Percentiles rank a stretch among this genome's conserved stretches.
phyloP scores from a whole-genome alignment of 2,329 filamentous ascomycete species.

The Fusarium zealandicum region DNA sequence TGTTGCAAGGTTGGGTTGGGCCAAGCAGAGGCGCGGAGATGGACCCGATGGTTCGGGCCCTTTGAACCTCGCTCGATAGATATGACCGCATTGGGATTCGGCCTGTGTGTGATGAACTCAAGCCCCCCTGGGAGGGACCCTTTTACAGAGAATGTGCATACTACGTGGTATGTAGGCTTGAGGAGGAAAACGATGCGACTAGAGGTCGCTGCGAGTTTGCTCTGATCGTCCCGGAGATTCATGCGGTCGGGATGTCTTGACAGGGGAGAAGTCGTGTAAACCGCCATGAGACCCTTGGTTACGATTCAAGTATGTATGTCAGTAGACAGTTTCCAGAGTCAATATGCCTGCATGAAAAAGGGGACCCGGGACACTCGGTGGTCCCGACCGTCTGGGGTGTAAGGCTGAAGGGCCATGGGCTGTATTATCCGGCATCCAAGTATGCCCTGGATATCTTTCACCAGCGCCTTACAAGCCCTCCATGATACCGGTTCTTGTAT shows the following conservation, averaged over 20 bases:
- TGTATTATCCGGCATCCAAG: too few species aligned
- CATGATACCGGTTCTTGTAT: too few species aligned
- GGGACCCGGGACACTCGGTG: constrained; percentile 18
- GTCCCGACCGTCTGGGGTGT: constrained; percentile 17
- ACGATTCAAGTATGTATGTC: too few species aligned
- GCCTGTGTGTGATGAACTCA: constrained; percentile 18
- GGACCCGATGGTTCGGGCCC: constrained; percentile 20
- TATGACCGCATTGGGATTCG: constrained; percentile 32
- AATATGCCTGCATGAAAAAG: not conserved
- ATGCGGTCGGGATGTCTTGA: not conserved
- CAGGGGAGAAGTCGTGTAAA: constrained; percentile 1
- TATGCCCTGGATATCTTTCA: too few species aligned
- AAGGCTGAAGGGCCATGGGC: constrained; percentile 28
- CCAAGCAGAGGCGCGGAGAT: constrained; percentile 21
- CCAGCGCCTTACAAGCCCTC: too few species aligned
- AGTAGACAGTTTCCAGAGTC: too few species aligned
- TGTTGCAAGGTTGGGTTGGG: constrained; percentile 19
- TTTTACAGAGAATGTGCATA: constrained; percentile 16
- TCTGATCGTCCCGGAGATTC: too few species aligned
- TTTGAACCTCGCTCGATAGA: constrained; percentile 33
- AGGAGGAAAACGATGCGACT: not conserved
- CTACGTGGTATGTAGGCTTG: constrained; percentile 3
- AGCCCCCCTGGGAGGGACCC: constrained; percentile 22
- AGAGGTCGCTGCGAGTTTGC: constrained; percentile 1
- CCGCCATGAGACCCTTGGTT: too few species aligned